Base-by-base conservation (phyloP, 2,329 filamentous ascomycete genomes). In the Fusarium bulbicola region DNA sequence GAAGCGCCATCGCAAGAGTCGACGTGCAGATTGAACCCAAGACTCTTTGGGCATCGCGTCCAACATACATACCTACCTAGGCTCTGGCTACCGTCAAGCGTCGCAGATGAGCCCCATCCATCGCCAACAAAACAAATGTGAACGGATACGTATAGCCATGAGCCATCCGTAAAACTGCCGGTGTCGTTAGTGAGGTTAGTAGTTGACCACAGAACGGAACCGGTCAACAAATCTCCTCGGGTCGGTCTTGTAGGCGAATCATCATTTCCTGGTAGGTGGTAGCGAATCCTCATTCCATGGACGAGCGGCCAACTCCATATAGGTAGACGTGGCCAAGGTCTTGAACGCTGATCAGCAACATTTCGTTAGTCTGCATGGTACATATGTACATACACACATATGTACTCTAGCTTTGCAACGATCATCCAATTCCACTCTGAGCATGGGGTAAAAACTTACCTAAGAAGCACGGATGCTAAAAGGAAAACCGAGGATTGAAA, bases 1-100 rank as follows among this genome's bases (percentile, higher is more conserved):
- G 66, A 77, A 68, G 66, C 67, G 72, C 67, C 66, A 63, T 76
- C 61, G 70, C 62, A 67, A 66, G 49, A 64, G 65, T 71, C 73
- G 64, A 76, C 63, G 59, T 66, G 66, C 71, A 70, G 65, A 74
- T 76, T 66, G 61, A 45, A 47, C 64, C 70, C 53, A 73, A 56
- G 46, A 59, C 70, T 67, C 36, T 69, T 69, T 69, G 42, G 70
- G 67, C 52, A 72, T 73, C 70, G 74, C 64, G 56, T 59, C n/a
- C 47, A 34, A 40, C 32, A 40, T 47, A 30, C 26, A 36, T 39
- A 40, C 20, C 20, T 9, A 40, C 34, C 34, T 36, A 30, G 45
- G 18, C 45, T 46, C 26, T 46, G 49, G 47, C 56, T 54, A 68
- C 66, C 26, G 30, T 59, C 15, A 63, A 53, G 47, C 46, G 59